These are phyloP conservation scores for Prunella vulgaris DNA, from an alignment of 257 asterid species.

Conservation along the genomic window DNA sequence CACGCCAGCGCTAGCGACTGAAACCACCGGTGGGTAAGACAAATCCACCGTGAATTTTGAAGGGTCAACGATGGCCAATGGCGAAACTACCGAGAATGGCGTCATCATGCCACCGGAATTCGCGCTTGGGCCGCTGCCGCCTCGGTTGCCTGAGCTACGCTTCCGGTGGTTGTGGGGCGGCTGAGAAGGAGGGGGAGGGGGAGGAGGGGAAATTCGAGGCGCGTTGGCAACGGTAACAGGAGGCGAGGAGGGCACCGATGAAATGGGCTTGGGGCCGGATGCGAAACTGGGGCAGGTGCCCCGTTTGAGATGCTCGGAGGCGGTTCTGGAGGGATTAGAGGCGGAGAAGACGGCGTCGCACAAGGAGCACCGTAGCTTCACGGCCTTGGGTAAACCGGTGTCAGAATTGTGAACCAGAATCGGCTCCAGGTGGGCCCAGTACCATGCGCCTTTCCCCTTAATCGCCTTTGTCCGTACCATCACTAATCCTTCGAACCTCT, in stretches of 20 bases:
- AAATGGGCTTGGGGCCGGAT: slow-evolving; percentile 59
- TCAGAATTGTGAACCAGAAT: slow-evolving; percentile 72
- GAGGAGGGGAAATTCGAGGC: not conserved
- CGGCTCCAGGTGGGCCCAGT: slow-evolving; percentile 97
- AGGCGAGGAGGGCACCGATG: slow-evolving; percentile 47
- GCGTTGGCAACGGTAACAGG: slow-evolving; percentile 12
- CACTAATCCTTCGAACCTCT: slow-evolving; percentile 79
- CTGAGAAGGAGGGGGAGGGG: slow-evolving; percentile 14
- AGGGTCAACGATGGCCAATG: slow-evolving; percentile 70
- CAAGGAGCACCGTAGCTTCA: slow-evolving; percentile 76
- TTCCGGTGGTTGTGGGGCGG: slow-evolving; percentile 33
- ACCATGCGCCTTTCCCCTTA: slow-evolving; percentile 99
- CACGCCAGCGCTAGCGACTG: slow-evolving; percentile 37
- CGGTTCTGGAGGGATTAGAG: slow-evolving; percentile 92
- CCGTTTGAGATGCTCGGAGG: slow-evolving; percentile 92
- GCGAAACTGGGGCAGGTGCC: slow-evolving; percentile 94
- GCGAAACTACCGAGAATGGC: slow-evolving; percentile 28
- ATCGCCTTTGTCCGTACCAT: slow-evolving; percentile 85
- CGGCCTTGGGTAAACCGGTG: slow-evolving; percentile 79
- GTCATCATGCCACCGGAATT: slow-evolving; percentile 21
- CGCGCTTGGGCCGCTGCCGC: slow-evolving; percentile 15
- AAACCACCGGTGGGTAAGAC: slow-evolving; percentile 45
- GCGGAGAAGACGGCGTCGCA: slow-evolving; percentile 99
- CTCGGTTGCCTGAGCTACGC: slow-evolving; percentile 24
- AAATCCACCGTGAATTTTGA: slow-evolving; percentile 62